A percentile compares a stretch with the other conserved stretches of the same genome.
phyloP scores from a whole-genome alignment of 257 asterid species.

The Misopates orontium region DNA sequence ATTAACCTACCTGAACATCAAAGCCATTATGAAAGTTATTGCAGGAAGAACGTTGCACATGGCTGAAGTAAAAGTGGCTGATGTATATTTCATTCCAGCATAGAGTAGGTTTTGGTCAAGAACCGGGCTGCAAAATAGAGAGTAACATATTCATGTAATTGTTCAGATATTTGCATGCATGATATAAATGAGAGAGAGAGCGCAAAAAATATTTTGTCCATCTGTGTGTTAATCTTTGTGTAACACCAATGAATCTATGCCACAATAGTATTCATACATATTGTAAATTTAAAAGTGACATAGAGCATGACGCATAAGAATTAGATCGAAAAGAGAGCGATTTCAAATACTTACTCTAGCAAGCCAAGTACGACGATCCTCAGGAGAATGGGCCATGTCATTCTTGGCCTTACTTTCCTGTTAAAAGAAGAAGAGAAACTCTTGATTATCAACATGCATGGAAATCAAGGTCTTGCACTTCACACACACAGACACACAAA shows the following conservation, averaged over 20 bases:
- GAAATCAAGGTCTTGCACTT: too few relatives aligned
- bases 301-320: too few relatives aligned
- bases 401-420: constrained; percentile 54
- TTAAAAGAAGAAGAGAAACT: too few relatives aligned
- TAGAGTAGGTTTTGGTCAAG: constrained; percentile 66
- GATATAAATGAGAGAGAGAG: too few relatives aligned
- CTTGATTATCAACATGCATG: too few relatives aligned
- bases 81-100: constrained; percentile 60
- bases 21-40: constrained; percentile 47
- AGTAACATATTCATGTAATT: too few relatives aligned
- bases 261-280: too few relatives aligned
- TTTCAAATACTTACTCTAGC: constrained; percentile 37
- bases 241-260: neutral
- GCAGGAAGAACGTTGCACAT: constrained; percentile 76
- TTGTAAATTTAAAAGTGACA: too few relatives aligned
- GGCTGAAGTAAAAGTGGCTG: constrained; percentile 61
- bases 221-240: too few relatives aligned
- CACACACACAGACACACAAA: too few relatives aligned
- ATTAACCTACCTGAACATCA: constrained; percentile 40
- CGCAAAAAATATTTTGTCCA: too few relatives aligned
- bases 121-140: constrained; percentile 51
- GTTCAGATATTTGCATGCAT: neutral
- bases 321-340: neutral
- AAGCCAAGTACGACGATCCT: constrained; percentile 45
- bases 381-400: constrained; percentile 43